phyloP scores from a whole-genome alignment of 2,329 filamentous ascomycete species.

The Lachnum nothofagi region DNA sequence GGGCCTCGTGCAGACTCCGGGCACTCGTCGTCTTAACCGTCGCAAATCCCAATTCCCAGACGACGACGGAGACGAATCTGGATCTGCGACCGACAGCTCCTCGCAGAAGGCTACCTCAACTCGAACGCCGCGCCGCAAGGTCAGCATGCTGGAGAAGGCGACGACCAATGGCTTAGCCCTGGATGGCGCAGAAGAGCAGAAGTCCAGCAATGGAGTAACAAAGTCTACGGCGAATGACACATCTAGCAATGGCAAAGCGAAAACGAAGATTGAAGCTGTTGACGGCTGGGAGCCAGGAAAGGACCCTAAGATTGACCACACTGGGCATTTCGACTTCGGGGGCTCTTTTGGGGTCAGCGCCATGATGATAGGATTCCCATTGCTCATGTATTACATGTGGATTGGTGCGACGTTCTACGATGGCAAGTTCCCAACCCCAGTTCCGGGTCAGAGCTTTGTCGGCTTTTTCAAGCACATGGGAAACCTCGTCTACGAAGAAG shows the following conservation, averaged over 20 bases:
- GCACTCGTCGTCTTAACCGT: conserved; percentile 38
- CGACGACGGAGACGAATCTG: conserved; percentile 32
- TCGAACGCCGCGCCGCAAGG: conserved; percentile 20
- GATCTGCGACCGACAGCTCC: conserved; percentile 30
- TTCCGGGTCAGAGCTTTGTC: conserved; percentile 57
- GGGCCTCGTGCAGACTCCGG: conserved; percentile 48
- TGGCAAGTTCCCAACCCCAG: conserved; percentile 69
- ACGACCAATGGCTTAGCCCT: conserved; percentile 18
- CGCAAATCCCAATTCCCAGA: conserved; percentile 35
- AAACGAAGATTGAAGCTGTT: conserved; percentile 24
- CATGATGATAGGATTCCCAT: conserved; percentile 92
- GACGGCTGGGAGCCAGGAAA: conserved; percentile 57
- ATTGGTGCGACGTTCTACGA: conserved; percentile 89
- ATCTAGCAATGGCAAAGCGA: conserved; percentile 7
- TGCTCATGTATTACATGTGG: conserved; percentile 99
- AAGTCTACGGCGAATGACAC: conserved; percentile 6
- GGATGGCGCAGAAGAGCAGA: not conserved
- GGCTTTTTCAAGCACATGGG: conserved; percentile 71
- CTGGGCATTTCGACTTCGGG: conserved; percentile 74
- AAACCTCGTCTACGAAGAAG: conserved; percentile 72
- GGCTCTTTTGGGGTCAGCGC: conserved; percentile 71
- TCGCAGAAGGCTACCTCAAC: conserved; percentile 15
- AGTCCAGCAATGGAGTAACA: not conserved
- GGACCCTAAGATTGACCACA: conserved; percentile 59
- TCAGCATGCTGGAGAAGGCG: conserved; percentile 23